Evolutionary conservation across 1,139 yeast genomes (phyloP), one percentile per base, ranked within the genome.

Genomic region (Yamadazyma trypodendri): DNA sequence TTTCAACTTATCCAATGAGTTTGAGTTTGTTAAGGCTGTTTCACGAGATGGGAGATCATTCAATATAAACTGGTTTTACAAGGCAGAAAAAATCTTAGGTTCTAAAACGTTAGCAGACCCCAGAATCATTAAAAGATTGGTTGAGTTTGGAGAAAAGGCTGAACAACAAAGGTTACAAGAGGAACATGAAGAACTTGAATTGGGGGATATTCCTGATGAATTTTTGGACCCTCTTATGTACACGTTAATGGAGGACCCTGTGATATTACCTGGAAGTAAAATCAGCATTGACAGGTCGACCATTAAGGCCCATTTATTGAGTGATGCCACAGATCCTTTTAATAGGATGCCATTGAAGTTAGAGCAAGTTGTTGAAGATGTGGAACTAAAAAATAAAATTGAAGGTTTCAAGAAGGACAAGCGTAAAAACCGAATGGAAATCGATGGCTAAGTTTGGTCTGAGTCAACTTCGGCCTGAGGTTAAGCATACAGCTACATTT

Each of bases 241-340:
- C 58, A 86, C 96, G 0, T 58, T 94, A 32, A 94, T 94, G 98
- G 86, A 81, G 50, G 95, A 94, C 57, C 99, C 99, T 0, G 98
- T 94, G 3, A 82, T 77, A 17, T 72, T 94, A 51, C 99, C 99
- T 5, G 72, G 86, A 6, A 87, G 96, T 1, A 83, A 78, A 51
- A 77, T 90, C 12, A 79, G 82, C 37, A 86, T 94, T 50, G 99
- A 94, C 58, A 69, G 95, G 54, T 76, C 94, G 16, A 94, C 97
- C 1, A 86, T 94, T 53, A 90, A 89, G 57, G 88, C 96, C 1
- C 98, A 94, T 69, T 69, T 94, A 45, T 75, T 94, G 58, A 86
- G 92, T 65, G 97, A 92, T 63, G 79, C 96, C 1, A 90, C 96
- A 1, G 99, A 94, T 66, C 99, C 99, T 10, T 94, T 94, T 64